Conservation (phyloP, 225 moss, liverwort and hornwort genomes). For the Pseudisothecium myosuroides region DNA sequence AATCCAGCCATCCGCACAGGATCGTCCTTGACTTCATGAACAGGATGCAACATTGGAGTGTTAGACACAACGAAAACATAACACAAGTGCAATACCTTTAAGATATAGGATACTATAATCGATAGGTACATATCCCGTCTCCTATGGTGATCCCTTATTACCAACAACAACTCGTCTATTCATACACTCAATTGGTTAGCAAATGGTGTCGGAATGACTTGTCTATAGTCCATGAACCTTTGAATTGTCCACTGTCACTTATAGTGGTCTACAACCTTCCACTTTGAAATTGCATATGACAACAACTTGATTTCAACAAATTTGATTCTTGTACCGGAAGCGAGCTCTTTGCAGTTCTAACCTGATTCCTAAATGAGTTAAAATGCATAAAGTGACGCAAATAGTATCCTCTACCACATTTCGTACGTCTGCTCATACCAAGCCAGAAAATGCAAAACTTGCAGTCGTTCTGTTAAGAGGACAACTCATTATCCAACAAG, state of each 20-base stretch:
- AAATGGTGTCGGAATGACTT: background rate
- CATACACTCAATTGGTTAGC: background rate
- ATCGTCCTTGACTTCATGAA: background rate
- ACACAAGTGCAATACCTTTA: background rate
- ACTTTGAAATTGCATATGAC: background rate
- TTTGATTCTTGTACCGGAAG: background rate
- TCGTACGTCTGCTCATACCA: background rate
- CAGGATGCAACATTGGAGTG: background rate
- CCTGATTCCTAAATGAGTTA: background rate
- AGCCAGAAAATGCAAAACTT: background rate
- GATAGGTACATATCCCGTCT: background rate
- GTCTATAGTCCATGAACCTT: background rate
- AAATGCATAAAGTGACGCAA: background rate
- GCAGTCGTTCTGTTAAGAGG: background rate
- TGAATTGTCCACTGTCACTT: background rate
- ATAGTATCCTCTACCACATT: background rate
- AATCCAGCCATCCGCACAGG: conserved; percentile 1
- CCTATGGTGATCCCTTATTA: background rate
- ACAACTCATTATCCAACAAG: background rate
- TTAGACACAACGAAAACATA: background rate
- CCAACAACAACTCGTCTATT: background rate
- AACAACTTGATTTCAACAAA: background rate
- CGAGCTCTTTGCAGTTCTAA: background rate
- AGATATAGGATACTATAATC: background rate
- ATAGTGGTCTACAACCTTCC: background rate